A percentile compares a stretch with the other conserved stretches of the same genome.
phyloP scores from a whole-genome alignment of 176 grass and related monocot genomes.

The Carex kokanica region DNA sequence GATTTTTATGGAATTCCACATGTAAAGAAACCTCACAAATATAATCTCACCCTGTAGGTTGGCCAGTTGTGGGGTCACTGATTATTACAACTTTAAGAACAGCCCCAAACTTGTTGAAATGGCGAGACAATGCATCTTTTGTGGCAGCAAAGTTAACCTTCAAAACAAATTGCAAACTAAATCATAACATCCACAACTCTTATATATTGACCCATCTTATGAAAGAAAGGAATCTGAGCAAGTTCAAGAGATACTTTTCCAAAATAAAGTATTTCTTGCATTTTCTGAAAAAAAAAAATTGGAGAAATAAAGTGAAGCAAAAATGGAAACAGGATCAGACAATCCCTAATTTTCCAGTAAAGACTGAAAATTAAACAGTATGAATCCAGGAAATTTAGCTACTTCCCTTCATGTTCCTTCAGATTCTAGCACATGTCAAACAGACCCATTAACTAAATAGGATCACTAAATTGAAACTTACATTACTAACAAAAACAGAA shows the following conservation, averaged over 20 bases:
- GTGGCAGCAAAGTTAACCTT: constrained; percentile 96
- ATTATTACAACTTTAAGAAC: constrained; percentile 95
- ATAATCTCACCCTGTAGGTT: constrained; percentile 79
- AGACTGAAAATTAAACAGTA: too few species aligned
- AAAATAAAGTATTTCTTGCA: too few species aligned
- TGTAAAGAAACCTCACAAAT: not conserved
- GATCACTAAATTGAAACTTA: constrained; percentile 38
- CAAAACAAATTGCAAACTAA: constrained; percentile 34
- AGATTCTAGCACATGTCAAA: too few species aligned
- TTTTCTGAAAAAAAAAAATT: too few species aligned
- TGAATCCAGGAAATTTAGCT: too few species aligned
- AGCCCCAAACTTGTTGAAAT: constrained; percentile 95
- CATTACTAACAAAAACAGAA: constrained; percentile 85
- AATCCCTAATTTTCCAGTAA: too few species aligned
- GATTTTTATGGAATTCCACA: not conserved
- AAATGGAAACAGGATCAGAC: too few species aligned
- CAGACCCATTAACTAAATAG: not conserved
- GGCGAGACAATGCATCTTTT: constrained; percentile 81
- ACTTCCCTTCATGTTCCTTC: too few species aligned
- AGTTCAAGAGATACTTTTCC: too few species aligned
- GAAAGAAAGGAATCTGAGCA: too few species aligned
- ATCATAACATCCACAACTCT: constrained; percentile 19
- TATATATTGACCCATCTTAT: not conserved
- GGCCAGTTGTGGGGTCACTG: constrained; percentile 72
- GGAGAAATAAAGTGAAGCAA: too few species aligned